These are phyloP conservation scores for Sanghuangporus sanghuang DNA, from an alignment of 1,284 basidiomycete genomes.

Conservation along the genomic window DNA sequence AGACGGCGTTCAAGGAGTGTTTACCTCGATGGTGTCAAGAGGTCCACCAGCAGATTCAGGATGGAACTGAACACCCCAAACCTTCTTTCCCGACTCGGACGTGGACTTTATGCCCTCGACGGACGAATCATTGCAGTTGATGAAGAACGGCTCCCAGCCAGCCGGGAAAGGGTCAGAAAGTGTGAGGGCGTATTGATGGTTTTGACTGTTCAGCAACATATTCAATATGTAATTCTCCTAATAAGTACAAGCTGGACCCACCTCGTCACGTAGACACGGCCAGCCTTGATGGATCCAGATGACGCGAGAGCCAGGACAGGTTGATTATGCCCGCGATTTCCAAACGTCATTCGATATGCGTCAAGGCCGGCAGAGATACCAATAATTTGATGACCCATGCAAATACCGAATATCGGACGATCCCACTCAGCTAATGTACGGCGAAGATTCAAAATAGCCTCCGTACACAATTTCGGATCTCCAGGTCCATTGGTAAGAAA, in stretches of 20 bases:
- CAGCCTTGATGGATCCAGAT: conserved; percentile 89
- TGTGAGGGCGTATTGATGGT: conserved; percentile 93
- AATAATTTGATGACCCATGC: conserved; percentile 98
- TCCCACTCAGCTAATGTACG: conserved; percentile 84
- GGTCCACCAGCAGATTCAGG: conserved; percentile 92
- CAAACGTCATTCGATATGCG: conserved; percentile 96
- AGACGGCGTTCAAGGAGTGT: conserved; percentile 17
- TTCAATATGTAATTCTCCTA: background rate
- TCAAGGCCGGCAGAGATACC: conserved; percentile 96
- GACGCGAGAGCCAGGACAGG: conserved; percentile 92
- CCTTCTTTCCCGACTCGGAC: conserved; percentile 74
- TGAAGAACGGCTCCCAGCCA: conserved; percentile 97
- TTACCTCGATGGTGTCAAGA: conserved; percentile 87
- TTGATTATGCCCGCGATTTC: conserved; percentile 99
- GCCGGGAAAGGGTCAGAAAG: conserved; percentile 89
- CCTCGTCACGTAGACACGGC: conserved; percentile 96
- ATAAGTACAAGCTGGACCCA: conserved; percentile 30
- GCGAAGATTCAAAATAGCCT: conserved; percentile 78
- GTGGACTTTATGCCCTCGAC: conserved; percentile 98
- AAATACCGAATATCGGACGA: conserved; percentile 95
- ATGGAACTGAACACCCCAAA: conserved; percentile 98
- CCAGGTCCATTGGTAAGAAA: conserved; percentile 98
- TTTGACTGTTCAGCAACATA: conserved; percentile 52
- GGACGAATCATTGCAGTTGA: conserved; percentile 96
- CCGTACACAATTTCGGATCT: conserved; percentile 87